A percentile compares a stretch with the other conserved stretches of the same genome.
phyloP scores from a whole-genome alignment of 257 asterid genomes.

The Osmanthus fragrans region DNA sequence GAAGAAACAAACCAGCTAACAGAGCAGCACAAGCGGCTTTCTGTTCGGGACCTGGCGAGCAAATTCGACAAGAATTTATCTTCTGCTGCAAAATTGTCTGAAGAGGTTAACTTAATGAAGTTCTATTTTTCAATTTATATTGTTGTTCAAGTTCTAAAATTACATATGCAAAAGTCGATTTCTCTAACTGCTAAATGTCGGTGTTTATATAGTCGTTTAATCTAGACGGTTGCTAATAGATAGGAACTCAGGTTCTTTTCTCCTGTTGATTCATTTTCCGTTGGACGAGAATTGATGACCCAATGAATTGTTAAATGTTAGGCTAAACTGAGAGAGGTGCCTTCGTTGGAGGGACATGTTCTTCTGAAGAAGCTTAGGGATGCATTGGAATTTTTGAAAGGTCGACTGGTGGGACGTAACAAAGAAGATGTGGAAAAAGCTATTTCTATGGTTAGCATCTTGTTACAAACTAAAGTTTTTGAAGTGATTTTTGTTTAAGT shows the following conservation, averaged over 20 bases:
- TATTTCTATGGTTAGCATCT: conserved; percentile 77
- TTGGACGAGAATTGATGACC: not conserved
- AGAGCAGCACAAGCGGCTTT: conserved; percentile 85
- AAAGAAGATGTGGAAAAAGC: conserved; percentile 90
- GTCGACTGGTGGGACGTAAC: conserved; percentile 75
- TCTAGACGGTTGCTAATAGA: not conserved
- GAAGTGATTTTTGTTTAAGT: not conserved
- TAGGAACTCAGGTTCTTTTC: not conserved
- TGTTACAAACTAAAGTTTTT: not conserved
- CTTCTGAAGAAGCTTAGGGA: conserved; percentile 98
- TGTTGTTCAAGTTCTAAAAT: not conserved
- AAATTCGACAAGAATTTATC: conserved; percentile 95
- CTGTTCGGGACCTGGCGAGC: conserved; percentile 95
- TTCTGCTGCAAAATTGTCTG: conserved; percentile 89
- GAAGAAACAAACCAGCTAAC: conserved; percentile 69
- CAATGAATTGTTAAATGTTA: conserved; percentile 26
- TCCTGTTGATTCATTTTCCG: not conserved
- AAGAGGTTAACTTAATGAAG: conserved; percentile 49
- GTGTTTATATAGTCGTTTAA: not conserved
- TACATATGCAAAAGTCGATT: too few species aligned
- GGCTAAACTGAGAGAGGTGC: conserved; percentile 92
- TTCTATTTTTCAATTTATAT: not conserved
- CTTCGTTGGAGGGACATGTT: conserved; percentile 92
- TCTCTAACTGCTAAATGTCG: not conserved
- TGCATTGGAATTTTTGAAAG: conserved; percentile 84